These are phyloP conservation scores for Chondrostereum purpureum DNA, from an alignment of 1,284 basidiomycete species.

Conservation along the genomic window DNA sequence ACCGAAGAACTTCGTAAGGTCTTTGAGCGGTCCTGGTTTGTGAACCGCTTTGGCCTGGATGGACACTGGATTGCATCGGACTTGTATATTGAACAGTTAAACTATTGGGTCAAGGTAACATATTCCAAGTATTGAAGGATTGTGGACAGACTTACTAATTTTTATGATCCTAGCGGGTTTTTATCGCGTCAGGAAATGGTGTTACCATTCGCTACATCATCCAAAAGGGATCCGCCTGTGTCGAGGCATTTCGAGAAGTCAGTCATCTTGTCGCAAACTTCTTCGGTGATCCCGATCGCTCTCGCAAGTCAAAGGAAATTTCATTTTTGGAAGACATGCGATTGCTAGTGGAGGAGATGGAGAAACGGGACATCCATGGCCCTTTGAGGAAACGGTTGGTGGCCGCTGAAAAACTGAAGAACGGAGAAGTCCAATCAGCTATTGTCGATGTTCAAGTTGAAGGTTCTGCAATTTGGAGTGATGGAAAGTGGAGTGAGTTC, in stretches of 20 bases:
- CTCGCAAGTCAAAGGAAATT: constrained; percentile 17
- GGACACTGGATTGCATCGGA: constrained; percentile 17
- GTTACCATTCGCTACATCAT: constrained; percentile 21
- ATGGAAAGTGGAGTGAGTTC: constrained; percentile 19
- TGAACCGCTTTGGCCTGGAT: constrained; percentile 15
- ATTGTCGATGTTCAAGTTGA: constrained; percentile 16
- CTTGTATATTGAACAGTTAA: constrained; percentile 19
- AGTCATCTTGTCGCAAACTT: constrained; percentile 14
- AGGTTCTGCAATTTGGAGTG: constrained; percentile 16
- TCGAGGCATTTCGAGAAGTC: constrained; percentile 21
- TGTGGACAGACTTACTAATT: no score
- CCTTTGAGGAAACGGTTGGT: not conserved
- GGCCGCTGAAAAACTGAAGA: constrained; percentile 10
- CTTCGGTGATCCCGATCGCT: constrained; percentile 18
- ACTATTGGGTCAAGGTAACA: constrained; percentile 21
- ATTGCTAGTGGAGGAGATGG: constrained; percentile 16
- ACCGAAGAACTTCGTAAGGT: constrained; percentile 11
- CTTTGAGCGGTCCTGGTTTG: constrained; percentile 21
- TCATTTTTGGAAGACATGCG: constrained; percentile 16
- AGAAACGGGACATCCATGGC: constrained; percentile 7
- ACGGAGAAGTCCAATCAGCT: constrained; percentile 4
- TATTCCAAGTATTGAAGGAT: no score
- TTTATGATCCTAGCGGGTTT: constrained; percentile 17
- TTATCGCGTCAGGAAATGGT: constrained; percentile 19
- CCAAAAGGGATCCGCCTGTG: constrained; percentile 21